A percentile compares a stretch with the other conserved stretches of the same genome.
Conservation (phyloP, 2,329 filamentous ascomycete species). For the Fusarium decemcellulare region DNA sequence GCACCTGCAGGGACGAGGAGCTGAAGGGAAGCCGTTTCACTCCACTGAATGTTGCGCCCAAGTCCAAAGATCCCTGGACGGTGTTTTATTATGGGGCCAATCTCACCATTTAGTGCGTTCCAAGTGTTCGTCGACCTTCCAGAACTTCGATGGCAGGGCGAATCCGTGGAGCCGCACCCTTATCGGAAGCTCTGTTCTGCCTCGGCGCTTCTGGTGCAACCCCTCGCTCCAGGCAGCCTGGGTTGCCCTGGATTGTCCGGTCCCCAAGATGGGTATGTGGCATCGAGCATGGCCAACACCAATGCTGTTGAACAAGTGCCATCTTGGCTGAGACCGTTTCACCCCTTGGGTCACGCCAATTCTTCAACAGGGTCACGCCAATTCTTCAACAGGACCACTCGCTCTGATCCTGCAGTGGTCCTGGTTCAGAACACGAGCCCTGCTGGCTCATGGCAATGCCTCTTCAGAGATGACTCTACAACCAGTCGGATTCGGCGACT, state of each 20-base stretch:
- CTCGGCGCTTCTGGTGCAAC: constrained; percentile 14
- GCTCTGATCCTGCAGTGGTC: constrained; percentile 37
- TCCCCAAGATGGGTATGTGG: constrained; percentile 27
- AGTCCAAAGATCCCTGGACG: constrained; percentile 35
- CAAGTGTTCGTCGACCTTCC: constrained; percentile 46
- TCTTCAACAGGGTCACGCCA: constrained; percentile 22
- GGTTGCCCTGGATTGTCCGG: constrained; percentile 35
- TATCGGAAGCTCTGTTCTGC: constrained; percentile 29
- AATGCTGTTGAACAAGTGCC: constrained; percentile 31
- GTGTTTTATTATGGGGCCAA: constrained; percentile 46
- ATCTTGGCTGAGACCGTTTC: constrained; percentile 44
- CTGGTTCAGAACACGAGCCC: constrained; percentile 23
- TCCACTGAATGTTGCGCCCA: constrained; percentile 47
- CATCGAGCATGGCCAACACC: constrained; percentile 31
- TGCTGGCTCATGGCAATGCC: constrained; percentile 20
- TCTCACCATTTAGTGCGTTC: constrained; percentile 48
- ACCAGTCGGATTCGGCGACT: constrained; percentile 27
- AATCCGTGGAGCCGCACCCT: constrained; percentile 44
- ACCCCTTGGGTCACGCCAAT: constrained; percentile 33
- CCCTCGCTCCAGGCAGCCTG: neutral
- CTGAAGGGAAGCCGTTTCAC: constrained; percentile 29
- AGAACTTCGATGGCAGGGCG: constrained; percentile 48
- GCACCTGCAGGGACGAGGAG: constrained; percentile 28
- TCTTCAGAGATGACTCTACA: constrained; percentile 8
- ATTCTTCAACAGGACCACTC: constrained; percentile 24